Conservation (phyloP, 1,284 basidiomycete species). For the Moesziomyces sp. region DNA sequence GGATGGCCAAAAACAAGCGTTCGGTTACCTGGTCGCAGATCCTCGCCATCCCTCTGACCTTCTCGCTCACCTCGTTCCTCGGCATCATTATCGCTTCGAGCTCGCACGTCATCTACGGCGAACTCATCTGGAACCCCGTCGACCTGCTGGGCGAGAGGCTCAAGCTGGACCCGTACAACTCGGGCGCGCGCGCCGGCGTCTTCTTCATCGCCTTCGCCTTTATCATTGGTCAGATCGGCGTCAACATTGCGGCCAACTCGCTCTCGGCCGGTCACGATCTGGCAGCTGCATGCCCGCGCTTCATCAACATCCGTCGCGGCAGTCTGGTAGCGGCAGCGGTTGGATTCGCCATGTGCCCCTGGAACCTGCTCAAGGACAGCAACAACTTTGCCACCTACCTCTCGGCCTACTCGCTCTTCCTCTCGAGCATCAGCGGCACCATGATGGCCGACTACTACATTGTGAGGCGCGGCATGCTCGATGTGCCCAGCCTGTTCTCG, state of each 20-base stretch:
- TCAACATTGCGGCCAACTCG: conserved; percentile 81
- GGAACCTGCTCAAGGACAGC: conserved; percentile 81
- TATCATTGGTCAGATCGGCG: conserved; percentile 76
- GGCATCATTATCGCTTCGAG: conserved; percentile 85
- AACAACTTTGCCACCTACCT: conserved; percentile 85
- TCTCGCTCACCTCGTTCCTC: conserved; percentile 81
- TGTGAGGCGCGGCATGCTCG: conserved; percentile 78
- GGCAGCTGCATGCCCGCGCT: conserved; percentile 79
- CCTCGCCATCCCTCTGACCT: conserved; percentile 77
- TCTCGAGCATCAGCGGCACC: conserved; percentile 67
- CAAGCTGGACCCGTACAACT: conserved; percentile 75
- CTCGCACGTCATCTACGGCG: conserved; percentile 80
- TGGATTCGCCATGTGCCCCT: conserved; percentile 79
- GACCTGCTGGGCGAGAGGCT: conserved; percentile 78
- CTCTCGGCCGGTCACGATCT: conserved; percentile 86
- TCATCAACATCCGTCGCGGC: conserved; percentile 85
- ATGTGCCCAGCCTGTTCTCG: conserved; percentile 78
- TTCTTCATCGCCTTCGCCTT: conserved; percentile 78
- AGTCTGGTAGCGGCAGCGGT: conserved; percentile 81
- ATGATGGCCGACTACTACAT: conserved; percentile 77
- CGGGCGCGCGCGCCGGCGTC: conserved; percentile 67
- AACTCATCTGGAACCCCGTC: conserved; percentile 82
- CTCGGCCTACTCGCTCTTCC: conserved; percentile 74
- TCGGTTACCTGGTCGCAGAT: conserved; percentile 53
- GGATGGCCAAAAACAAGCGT: conserved; percentile 47